Base-by-base conservation (phyloP, 164 flowering plant genomes). In the Buxus sempervirens region DNA sequence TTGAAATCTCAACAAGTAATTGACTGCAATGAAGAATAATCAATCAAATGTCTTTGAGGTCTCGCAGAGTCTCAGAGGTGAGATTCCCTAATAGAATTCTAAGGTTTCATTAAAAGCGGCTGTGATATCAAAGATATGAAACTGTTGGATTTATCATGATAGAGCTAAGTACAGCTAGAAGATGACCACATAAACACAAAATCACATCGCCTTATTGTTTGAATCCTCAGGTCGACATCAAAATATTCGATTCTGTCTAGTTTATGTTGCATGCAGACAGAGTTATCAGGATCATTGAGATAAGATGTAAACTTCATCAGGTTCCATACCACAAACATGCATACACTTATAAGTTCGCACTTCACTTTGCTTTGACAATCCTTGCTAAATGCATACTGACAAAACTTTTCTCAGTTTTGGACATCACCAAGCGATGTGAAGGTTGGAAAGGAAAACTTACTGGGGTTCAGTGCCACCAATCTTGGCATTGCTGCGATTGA, bases 401-500 rank as follows among this genome's bases (percentile, higher is more conserved):
- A 45, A 45, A 6, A 1, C 13, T 10, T 5, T 4, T 10, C 14
- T 15, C 51, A 10, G 13, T 45, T 10, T 45, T 10, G 5, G 2
- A 45, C 18, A 4, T 10, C 13, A 10, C 9, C 51, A 45, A 45
- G 51, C 51, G 24, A 19, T 14, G 54, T n/a, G 41, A n/a, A 64
- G 21, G 42, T 18, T 62, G 27, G 14, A 62, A 55, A 45, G 54
- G 28, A 24, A 14, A 72, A 74, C 96, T 84, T 65, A 94, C 98
- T 63, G 36, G 27, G 81, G 22, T 72, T 89, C 92, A 54, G 83
- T 84, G 66, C 65, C 77, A 13, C 98, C 98, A 67, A 96, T 96
- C 28, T 69, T 77, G 49, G 80, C 85, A 67, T 62, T 62, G 71
- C 88, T 90, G 10, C 74, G 65, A 63, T 96, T 91, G 77, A 89